Percentiles rank a stretch among this genome's conserved stretches.
Evolutionary conservation across 768 basidiomycete genomes (phyloP).

Genomic region (Tulasnella calospora): DNA sequence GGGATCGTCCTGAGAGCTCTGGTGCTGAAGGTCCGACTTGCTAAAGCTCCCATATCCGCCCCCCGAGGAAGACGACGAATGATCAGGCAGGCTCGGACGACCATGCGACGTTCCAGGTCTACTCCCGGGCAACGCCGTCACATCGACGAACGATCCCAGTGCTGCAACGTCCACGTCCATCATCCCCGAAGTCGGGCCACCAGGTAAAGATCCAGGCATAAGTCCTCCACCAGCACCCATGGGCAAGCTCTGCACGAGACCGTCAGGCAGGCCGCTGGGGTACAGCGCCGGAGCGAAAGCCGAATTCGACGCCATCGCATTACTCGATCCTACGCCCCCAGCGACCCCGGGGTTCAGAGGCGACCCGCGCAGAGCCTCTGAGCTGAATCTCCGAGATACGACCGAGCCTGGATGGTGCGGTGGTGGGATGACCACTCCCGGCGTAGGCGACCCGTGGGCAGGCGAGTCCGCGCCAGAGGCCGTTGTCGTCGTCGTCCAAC

Average conservation of each 20-base stretch:
- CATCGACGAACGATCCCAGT: background rate
- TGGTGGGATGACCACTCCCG: conserved; percentile 19
- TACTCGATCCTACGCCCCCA: background rate
- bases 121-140: background rate
- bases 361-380: background rate
- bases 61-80: background rate
- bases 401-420: background rate
- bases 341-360: background rate
- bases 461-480: background rate
- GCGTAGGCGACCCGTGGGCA: background rate
- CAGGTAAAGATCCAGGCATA: background rate
- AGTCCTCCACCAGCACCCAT: background rate
- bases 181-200: background rate
- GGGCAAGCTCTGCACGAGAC: background rate
- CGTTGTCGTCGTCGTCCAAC: background rate
- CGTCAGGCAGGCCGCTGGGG: background rate
- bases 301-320: background rate
- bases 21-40: background rate
- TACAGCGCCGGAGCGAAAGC: background rate
- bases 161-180: conserved; percentile 10
- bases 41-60: background rate
- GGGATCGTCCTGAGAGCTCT: background rate
- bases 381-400: background rate
- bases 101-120: conserved; percentile 12
- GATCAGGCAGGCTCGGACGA: background rate